phyloP scores from a whole-genome alignment of 257 asterid genomes.

The Linaria vulgaris region DNA sequence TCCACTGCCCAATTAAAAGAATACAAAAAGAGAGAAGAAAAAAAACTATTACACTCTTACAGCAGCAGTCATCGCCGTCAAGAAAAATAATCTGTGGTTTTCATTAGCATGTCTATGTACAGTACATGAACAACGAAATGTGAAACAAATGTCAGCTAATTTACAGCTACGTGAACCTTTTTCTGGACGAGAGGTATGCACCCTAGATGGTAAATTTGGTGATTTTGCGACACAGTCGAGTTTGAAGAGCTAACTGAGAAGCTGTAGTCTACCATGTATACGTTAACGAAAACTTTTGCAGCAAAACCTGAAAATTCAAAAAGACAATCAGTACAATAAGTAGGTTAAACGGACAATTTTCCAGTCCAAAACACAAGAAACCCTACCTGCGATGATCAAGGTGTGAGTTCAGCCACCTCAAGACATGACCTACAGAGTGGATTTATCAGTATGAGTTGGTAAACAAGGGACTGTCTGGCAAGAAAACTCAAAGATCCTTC shows the following conservation, averaged over 20 bases:
- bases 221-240: too few species aligned
- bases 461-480: conserved; percentile 6
- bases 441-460: neutral
- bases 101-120: neutral
- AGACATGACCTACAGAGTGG: neutral
- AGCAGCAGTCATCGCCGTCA: neutral
- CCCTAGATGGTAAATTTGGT: neutral
- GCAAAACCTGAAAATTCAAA: neutral
- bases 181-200: conserved; percentile 4
- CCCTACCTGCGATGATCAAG: neutral
- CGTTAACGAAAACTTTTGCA: neutral
- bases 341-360: conserved; percentile 8
- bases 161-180: conserved; percentile 7
- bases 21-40: too few species aligned
- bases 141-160: neutral
- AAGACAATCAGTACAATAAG: neutral
- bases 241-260: neutral
- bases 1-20: neutral
- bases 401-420: conserved; percentile 17
- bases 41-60: neutral
- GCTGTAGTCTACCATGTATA: neutral
- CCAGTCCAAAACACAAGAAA: neutral
- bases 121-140: neutral
- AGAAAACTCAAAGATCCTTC: conserved; percentile 7
- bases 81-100: too few species aligned